A percentile compares a stretch with the other conserved stretches of the same genome.
Evolutionary conservation across 257 asterid species (phyloP).

Genomic region (Petunia axillaris): DNA sequence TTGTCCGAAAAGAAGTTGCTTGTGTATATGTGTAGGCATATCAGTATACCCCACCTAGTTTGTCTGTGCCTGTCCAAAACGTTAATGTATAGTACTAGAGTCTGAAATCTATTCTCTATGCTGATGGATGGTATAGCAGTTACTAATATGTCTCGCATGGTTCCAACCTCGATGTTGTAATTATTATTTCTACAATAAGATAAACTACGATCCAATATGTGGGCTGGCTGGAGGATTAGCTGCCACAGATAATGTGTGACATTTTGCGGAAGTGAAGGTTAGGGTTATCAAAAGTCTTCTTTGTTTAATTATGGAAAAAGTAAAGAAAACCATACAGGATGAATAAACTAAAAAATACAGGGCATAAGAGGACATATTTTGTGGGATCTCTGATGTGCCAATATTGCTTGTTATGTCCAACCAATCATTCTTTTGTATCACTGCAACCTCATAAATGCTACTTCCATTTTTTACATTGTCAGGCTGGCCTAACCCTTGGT

Average conservation of each 20-base stretch:
- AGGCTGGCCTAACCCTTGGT: conserved; percentile 94
- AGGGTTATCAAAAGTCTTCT: neutral
- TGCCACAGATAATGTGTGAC: neutral
- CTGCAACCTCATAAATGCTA: neutral
- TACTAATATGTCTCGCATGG: conserved; percentile 1
- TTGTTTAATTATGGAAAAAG: neutral
- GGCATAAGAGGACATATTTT: neutral
- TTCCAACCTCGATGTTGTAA: neutral
- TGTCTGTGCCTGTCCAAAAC: neutral
- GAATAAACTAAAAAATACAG: conserved; percentile 2
- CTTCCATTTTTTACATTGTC: neutral
- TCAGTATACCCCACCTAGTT: neutral
- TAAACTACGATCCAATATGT: neutral
- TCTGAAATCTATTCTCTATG: neutral
- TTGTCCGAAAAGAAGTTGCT: neutral
- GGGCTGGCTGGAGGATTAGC: neutral
- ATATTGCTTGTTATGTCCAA: neutral
- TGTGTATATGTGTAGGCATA: neutral
- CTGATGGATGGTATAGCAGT: neutral
- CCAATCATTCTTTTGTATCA: conserved; percentile 16
- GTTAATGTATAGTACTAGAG: neutral
- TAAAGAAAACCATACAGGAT: neutral
- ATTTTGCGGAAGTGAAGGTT: neutral
- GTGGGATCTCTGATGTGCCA: neutral
- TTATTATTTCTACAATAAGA: neutral